phyloP scores from a whole-genome alignment of 345 rosid species.

The Adansonia digitata region DNA sequence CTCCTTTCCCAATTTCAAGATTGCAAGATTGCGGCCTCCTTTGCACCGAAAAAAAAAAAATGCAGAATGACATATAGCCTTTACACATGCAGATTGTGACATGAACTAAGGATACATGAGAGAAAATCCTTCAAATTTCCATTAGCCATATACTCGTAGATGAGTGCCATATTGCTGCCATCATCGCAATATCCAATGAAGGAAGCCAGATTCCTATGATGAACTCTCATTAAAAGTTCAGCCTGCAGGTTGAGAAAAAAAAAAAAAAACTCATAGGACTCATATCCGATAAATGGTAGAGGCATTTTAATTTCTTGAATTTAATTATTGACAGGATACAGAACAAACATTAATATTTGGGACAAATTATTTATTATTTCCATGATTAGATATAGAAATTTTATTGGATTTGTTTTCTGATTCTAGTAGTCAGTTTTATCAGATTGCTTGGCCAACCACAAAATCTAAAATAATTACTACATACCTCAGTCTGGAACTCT shows the following conservation, averaged over 20 bases:
- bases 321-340: neutral
- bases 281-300: neutral
- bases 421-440: neutral
- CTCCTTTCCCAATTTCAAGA: too few species aligned
- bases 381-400: neutral
- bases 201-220: conserved; percentile 38
- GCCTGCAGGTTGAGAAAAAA: conserved; percentile 29
- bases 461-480: neutral
- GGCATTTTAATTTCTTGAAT: neutral
- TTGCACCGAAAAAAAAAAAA: too few species aligned
- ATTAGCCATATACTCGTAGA: conserved; percentile 40
- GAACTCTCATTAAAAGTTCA: conserved; percentile 33
- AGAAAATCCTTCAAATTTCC: conserved; percentile 14
- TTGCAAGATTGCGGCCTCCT: too few species aligned
- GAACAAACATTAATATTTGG: neutral
- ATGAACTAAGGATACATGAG: conserved; percentile 8
- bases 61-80: neutral
- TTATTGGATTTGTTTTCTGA: neutral
- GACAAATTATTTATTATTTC: too few species aligned
- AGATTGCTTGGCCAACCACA: neutral
- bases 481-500: conserved; percentile 30
- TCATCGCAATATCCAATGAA: conserved; percentile 40
- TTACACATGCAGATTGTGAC: neutral
- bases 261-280: neutral
- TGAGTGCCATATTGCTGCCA: conserved; percentile 18